Percentiles rank a stretch among this genome's conserved stretches.
phyloP scores from a whole-genome alignment of 495 filamentous ascomycete genomes.

The Penicillium atrosanguineum region DNA sequence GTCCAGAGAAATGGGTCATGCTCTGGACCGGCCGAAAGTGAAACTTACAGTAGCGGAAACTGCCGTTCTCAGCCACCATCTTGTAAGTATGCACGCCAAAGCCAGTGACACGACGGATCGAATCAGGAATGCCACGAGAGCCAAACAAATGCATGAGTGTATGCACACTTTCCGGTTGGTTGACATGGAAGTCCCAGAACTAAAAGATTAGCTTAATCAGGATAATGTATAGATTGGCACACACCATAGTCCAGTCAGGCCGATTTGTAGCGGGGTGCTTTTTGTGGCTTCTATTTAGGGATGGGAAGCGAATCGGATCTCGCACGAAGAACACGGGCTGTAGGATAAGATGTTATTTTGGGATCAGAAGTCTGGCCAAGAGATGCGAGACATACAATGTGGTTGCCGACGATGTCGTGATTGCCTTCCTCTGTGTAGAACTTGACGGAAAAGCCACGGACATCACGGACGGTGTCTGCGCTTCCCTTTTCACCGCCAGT shows the following conservation, averaged over 20 bases:
- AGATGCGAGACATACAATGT: slow-evolving; percentile 32
- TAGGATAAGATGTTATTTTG: neutral
- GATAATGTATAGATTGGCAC: neutral
- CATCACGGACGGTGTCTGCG: slow-evolving; percentile 58
- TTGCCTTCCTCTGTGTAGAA: slow-evolving; percentile 75
- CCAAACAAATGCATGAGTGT: slow-evolving; percentile 68
- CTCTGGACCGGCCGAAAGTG: slow-evolving; percentile 62
- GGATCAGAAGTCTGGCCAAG: neutral
- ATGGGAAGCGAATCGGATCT: slow-evolving; percentile 54
- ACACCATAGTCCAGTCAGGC: slow-evolving; percentile 49
- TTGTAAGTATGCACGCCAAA: slow-evolving; percentile 68
- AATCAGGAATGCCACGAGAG: slow-evolving; percentile 62
- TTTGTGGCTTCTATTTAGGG: slow-evolving; percentile 52
- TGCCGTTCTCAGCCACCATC: slow-evolving; percentile 52
- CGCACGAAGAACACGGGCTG: slow-evolving; percentile 53
- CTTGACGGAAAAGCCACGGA: slow-evolving; percentile 63
- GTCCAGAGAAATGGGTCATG: slow-evolving; percentile 51
- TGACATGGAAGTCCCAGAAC: slow-evolving; percentile 55
- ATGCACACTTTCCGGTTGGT: slow-evolving; percentile 50
- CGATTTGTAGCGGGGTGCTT: slow-evolving; percentile 45
- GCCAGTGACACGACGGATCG: slow-evolving; percentile 60
- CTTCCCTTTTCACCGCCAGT: slow-evolving; percentile 59
- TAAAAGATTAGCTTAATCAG: slow-evolving; percentile 2
- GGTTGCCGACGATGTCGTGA: slow-evolving; percentile 62
- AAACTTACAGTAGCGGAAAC: slow-evolving; percentile 61